phyloP scores from a whole-genome alignment of 305 asterid genomes.

The Rubia balearica region DNA sequence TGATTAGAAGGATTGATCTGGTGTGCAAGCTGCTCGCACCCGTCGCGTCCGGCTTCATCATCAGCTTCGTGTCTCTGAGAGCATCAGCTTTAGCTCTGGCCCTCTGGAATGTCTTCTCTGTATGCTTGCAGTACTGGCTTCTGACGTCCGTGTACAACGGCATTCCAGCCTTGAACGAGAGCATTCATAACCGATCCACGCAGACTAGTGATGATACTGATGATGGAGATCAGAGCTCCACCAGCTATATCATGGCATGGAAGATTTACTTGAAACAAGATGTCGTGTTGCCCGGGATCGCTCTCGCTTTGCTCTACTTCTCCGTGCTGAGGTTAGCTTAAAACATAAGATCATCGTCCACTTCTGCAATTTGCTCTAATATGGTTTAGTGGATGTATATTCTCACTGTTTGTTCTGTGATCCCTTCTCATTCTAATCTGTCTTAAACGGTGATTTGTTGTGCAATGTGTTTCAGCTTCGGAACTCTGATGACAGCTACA shows the following conservation, averaged over 20 bases:
- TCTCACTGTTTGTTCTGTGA: too few species aligned
- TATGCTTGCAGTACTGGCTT: constrained; percentile 71
- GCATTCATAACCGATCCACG: constrained; percentile 28
- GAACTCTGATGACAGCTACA: constrained; percentile 86
- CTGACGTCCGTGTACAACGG: constrained; percentile 64
- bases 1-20: constrained; percentile 74
- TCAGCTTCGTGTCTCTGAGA: constrained; percentile 69
- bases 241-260: constrained; percentile 62
- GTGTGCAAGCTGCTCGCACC: constrained; percentile 72
- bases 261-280: constrained; percentile 63
- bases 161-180: constrained; percentile 53
- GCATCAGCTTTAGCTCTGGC: constrained; percentile 69
- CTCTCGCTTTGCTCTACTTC: constrained; percentile 67
- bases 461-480: constrained; percentile 48
- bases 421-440: background rate
- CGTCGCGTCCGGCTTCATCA: constrained; percentile 63
- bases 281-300: constrained; percentile 65
- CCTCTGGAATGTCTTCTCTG: constrained; percentile 66
- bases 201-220: background rate
- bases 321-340: constrained; percentile 60
- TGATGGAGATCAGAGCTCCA: constrained; percentile 24
- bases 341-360: too few species aligned
- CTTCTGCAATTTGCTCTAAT: too few species aligned
- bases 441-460: background rate
- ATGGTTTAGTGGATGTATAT: too few species aligned